Evolutionary conservation across 352 stramenopile genomes (phyloP), one percentile per base, ranked within the genome.

Genomic region (Phytophthora crassamura): DNA sequence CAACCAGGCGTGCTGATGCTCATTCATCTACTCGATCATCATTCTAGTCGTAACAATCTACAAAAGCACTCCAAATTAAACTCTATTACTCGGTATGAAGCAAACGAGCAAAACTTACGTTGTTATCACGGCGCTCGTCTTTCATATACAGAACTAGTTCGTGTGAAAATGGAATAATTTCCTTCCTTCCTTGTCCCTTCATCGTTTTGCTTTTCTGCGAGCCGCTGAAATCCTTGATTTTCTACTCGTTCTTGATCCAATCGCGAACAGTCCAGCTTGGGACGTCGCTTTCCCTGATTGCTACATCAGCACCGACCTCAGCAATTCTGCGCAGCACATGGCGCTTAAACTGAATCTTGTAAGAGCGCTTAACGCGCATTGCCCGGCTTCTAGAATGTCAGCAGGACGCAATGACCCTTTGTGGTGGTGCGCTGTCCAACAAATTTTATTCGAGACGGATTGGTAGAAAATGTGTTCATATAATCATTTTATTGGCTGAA

Each of bases 181-280:
- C 38, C 48, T 59, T 66, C 22, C 48, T 59, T 5, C 58, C 58
- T 49, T 66, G 58, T 4, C 40, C 39, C 32, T 66, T 66, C 32
- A 59, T 25, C 5, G 38, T 66, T 7, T 57, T 59, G 34, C 42
- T 55, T 15, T 54, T 63, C n/a, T 63, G 33, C 3, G 34, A 54
- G 8, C 41, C 41, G 8, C 35, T 48, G n/a, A 41, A 63, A n/a
- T 16, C 28, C 3, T 1, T 40, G 12, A 63, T 63, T 4, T 38
- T 32, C 7, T 48, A n/a, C 1, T n/a, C 14, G 7, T 48, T 28
- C 41, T 32, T 48, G 8, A 48, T 3, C 55, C 55, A 63, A 25
- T 54, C 55, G 16, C 43, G 55, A 5, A 55, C 43, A 1, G 55
- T 55, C 35, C 55, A 54, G 16, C 42, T 20, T 7, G 55, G 43